phyloP scores from a whole-genome alignment of 2,329 filamentous ascomycete species.

The Madurella mycetomatis region DNA sequence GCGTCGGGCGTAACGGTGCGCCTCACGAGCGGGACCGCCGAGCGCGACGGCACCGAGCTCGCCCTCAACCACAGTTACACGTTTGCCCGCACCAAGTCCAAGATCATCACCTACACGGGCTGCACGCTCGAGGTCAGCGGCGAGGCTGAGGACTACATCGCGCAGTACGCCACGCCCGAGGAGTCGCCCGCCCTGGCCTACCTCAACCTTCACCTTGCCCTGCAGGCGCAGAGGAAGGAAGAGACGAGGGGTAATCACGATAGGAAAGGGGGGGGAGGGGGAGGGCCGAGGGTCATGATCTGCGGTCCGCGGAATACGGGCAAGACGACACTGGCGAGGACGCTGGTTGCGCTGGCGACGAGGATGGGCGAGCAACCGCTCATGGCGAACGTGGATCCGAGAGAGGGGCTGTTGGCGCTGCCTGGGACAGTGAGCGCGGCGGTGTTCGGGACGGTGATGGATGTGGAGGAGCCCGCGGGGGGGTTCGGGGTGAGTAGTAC shows the following conservation, averaged over 20 bases:
- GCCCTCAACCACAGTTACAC: constrained; percentile 74
- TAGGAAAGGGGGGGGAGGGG: constrained; percentile 40
- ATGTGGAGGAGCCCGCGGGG: constrained; percentile 71
- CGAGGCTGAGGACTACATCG: constrained; percentile 50
- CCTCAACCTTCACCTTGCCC: constrained; percentile 81
- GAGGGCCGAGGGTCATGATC: constrained; percentile 70
- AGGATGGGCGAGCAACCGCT: constrained; percentile 70
- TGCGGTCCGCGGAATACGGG: constrained; percentile 74
- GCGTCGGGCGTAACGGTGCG: constrained; percentile 41
- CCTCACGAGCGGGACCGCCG: constrained; percentile 76
- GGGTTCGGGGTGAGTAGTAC: constrained; percentile 92
- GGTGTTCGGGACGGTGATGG: constrained; percentile 82
- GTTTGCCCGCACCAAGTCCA: constrained; percentile 77
- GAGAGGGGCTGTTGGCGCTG: constrained; percentile 71
- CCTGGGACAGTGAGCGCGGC: constrained; percentile 81
- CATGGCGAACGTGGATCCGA: constrained; percentile 79
- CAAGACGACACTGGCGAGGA: constrained; percentile 77
- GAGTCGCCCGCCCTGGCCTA: constrained; percentile 79
- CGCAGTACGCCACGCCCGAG: constrained; percentile 62
- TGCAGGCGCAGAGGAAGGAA: constrained; percentile 66
- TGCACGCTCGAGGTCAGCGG: constrained; percentile 77
- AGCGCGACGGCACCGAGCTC: constrained; percentile 93
- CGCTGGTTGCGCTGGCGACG: constrained; percentile 73
- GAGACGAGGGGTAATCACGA: constrained; percentile 26
- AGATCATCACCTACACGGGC: constrained; percentile 88